Evolutionary conservation across 208 protist genomes (phyloP).

Genomic region (Balamuthia mandrillaris): DNA sequence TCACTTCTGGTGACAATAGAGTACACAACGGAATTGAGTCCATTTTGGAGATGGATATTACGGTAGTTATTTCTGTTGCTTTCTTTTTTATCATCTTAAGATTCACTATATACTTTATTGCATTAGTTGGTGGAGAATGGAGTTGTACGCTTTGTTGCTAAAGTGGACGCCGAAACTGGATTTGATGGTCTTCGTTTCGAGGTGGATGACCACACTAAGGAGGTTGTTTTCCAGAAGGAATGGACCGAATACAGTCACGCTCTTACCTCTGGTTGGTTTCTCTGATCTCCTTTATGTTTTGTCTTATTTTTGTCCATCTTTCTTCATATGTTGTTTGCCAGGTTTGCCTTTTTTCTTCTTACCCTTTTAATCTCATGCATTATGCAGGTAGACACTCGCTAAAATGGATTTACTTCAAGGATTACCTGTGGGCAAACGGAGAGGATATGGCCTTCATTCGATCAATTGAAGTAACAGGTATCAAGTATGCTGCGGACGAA

Average conservation of each 20-base stretch:
- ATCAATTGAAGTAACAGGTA: conserved; percentile 3
- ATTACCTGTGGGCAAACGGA: background rate
- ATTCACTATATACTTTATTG: background rate
- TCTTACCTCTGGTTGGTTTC: background rate
- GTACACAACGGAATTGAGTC: background rate
- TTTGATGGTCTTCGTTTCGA: conserved; percentile 12
- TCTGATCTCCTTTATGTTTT: background rate
- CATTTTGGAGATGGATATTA: conserved; percentile 6
- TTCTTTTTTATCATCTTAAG: background rate
- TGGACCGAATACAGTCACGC: background rate
- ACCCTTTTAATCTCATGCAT: background rate
- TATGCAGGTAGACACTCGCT: background rate
- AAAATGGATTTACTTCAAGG: conserved; percentile 36
- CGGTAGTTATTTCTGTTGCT: background rate
- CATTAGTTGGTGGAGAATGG: background rate
- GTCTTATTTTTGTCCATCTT: background rate
- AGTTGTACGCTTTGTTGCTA: conserved; percentile 8
- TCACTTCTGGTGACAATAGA: conserved; percentile 22
- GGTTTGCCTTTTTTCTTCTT: background rate
- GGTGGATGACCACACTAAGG: no score
- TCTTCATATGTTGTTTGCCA: background rate
- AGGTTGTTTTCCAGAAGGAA: no score
- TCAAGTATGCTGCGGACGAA: conserved; percentile 2
- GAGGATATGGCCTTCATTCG: conserved; percentile 26
- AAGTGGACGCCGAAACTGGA: background rate